Percentiles rank a stretch among this genome's conserved stretches.
These are phyloP conservation scores for Salvia sclarea DNA, from an alignment of 305 asterid genomes.

Conservation along the genomic window DNA sequence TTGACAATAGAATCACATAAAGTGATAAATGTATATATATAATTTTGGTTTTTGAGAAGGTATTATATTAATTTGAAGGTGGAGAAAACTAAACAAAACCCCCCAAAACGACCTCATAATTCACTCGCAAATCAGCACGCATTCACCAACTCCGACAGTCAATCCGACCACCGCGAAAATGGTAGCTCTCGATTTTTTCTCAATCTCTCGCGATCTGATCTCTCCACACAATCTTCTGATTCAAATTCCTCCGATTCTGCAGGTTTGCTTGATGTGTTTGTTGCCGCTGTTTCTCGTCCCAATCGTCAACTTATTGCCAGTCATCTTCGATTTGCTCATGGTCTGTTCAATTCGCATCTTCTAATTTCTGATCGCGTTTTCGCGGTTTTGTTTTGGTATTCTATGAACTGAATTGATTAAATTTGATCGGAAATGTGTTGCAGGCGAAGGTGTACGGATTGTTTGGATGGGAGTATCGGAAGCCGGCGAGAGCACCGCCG, in stretches of 20 bases:
- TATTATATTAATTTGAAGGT: too few relatives aligned
- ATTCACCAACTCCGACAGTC: background rate
- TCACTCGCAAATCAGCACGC: conserved; percentile 7
- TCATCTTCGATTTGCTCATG: conserved; percentile 75
- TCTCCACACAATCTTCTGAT: background rate
- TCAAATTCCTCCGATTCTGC: conserved; percentile 7
- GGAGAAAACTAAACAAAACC: background rate
- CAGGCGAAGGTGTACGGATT: conserved; percentile 79
- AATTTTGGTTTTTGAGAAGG: too few relatives aligned
- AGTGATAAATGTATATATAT: too few relatives aligned
- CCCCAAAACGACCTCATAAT: background rate
- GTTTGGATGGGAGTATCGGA: conserved; percentile 84
- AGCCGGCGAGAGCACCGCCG: conserved; percentile 80
- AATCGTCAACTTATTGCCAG: conserved; percentile 79
- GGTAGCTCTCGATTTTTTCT: conserved; percentile 28
- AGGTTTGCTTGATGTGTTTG: conserved; percentile 92
- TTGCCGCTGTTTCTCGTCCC: conserved; percentile 90
- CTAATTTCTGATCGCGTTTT: conserved; percentile 17
- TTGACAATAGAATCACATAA: too few relatives aligned
- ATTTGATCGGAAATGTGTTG: conserved; percentile 20
- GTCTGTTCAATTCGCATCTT: conserved; percentile 37
- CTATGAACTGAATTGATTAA: conserved; percentile 20
- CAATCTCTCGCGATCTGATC: conserved; percentile 15
- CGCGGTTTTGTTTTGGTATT: background rate
- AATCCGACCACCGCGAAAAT: conserved; percentile 30